Base-by-base conservation (phyloP, 225 moss, liverwort and hornwort species). In the Rhytidiadelphus loreus region DNA sequence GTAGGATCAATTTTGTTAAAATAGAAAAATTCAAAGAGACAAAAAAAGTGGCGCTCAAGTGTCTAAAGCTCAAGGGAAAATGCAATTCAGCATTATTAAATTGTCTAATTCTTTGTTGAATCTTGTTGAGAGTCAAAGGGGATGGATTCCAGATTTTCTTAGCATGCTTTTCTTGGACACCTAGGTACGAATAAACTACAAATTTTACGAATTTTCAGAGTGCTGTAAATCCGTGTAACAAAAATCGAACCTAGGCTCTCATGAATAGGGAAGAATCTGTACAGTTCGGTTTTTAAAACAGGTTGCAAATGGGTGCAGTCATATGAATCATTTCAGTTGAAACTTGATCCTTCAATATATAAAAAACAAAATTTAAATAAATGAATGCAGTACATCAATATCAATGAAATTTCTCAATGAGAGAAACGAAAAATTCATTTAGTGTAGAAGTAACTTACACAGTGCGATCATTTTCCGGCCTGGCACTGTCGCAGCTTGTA, bases 391-490 rank as follows among this genome's bases (percentile, higher is more conserved):
- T 52, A 29, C 8, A 43, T 74, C 44, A 63, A 80, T 60, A 72
- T 80, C 52, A 50, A 80, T 58, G 57, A 43, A 66, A 75, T 44
- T 53, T 24, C 37, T 62, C 60, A 80, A 75, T 12, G 62, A 50
- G 28, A 56, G 61, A 53, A 52, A 61, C 25, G 53, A 48, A 70
- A 57, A 86, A 68, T 52, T 39, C 81, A 69, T 39, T 69, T 35
- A 37, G 66, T 52, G 18, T 56, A 48, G 81, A 90, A 57, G 37
- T 55, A 79, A 87, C 93, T 92, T 92, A 94, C 94, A 86, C n/a
- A 53, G 58, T 52, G 28, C 68, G 80, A 83, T 92, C 90, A 87
- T 63, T 91, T 83, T 90, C 91, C 85, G 88, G 85, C 43, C 56
- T 86, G 30, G 48, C 81, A 82, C 83, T 91, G 85, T 71, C 78